Percentiles rank a stretch among this genome's conserved stretches.
Evolutionary conservation across 1,284 basidiomycete genomes (phyloP).

Genomic region (Amylostereum areolatum): DNA sequence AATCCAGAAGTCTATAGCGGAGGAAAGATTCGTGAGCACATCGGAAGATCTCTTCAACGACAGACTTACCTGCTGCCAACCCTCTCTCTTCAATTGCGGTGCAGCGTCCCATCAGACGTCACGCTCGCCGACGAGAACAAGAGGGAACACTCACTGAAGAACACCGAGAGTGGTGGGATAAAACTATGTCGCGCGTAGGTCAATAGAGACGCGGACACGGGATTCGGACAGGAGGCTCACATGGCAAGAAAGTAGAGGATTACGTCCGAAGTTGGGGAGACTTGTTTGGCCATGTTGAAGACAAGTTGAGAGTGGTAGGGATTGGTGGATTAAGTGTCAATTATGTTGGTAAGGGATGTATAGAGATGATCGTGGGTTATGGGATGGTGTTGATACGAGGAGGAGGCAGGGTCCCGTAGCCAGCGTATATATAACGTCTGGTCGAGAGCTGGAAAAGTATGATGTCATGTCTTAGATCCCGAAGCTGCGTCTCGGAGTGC

Average conservation of each 20-base stretch:
- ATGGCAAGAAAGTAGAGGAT: conserved; percentile 44
- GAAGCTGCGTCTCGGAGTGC: too few species aligned
- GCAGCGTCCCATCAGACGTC: conserved; percentile 29
- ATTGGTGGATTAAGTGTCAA: too few species aligned
- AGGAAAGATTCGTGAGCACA: background rate
- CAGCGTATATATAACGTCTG: too few species aligned
- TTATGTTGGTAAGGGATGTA: too few species aligned
- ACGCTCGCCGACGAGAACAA: background rate
- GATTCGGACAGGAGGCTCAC: conserved; percentile 23
- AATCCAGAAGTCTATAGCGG: conserved; percentile 43
- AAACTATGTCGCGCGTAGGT: conserved; percentile 26
- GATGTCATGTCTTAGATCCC: too few species aligned
- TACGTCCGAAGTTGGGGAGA: conserved; percentile 33
- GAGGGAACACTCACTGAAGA: conserved; percentile 35
- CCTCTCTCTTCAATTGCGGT: conserved; percentile 27
- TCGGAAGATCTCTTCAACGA: too few species aligned
- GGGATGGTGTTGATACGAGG: too few species aligned
- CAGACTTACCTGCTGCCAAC: background rate
- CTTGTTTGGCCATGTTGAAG: conserved; percentile 17
- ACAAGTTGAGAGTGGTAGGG: too few species aligned
- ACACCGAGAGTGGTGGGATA: conserved; percentile 46
- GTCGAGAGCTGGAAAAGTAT: too few species aligned
- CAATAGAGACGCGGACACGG: background rate
- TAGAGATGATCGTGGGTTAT: too few species aligned
- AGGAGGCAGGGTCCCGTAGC: too few species aligned